A percentile compares a stretch with the other conserved stretches of the same genome.
These are phyloP conservation scores for Colletotrichum sp. DNA, from an alignment of 2,329 filamentous ascomycete genomes.

Conservation along the genomic window DNA sequence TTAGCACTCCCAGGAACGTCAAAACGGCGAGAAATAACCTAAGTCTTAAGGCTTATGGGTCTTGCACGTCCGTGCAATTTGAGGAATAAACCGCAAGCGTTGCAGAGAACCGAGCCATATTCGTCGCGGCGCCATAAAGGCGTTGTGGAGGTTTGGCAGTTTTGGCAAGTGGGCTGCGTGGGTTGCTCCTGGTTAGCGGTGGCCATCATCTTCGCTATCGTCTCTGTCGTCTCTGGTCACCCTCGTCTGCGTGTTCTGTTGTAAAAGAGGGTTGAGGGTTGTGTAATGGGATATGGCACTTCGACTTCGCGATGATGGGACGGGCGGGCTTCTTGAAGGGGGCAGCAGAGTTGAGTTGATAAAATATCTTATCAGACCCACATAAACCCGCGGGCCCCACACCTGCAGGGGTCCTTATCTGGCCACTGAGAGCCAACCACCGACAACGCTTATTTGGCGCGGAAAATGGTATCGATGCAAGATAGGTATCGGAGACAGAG, in stretches of 20 bases:
- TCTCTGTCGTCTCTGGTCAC: background rate
- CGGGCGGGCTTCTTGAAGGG: background rate
- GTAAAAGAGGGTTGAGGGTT: background rate
- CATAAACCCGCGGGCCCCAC: background rate
- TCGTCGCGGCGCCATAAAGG: conserved; percentile 98
- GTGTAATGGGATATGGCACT: background rate
- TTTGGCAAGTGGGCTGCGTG: conserved; percentile 93
- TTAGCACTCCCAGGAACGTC: no score
- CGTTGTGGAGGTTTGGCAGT: conserved; percentile 94
- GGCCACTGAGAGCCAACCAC: background rate
- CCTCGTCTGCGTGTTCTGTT: background rate
- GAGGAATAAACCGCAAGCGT: conserved; percentile 95
- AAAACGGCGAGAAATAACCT: no score
- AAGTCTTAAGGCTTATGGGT: background rate
- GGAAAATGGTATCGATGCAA: background rate
- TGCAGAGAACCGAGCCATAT: conserved; percentile 93
- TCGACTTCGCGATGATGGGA: background rate
- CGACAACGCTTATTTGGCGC: background rate
- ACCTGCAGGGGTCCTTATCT: background rate
- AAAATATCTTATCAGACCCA: background rate
- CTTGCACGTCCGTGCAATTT: conserved; percentile 78
- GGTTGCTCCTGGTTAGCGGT: conserved; percentile 62
- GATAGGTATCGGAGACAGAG: background rate
- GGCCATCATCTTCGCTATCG: conserved; percentile 46
- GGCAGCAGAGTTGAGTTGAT: background rate